Evolutionary conservation across 768 basidiomycete genomes (phyloP), one percentile per base, ranked within the genome.

Genomic region (Lentinula aciculospora): DNA sequence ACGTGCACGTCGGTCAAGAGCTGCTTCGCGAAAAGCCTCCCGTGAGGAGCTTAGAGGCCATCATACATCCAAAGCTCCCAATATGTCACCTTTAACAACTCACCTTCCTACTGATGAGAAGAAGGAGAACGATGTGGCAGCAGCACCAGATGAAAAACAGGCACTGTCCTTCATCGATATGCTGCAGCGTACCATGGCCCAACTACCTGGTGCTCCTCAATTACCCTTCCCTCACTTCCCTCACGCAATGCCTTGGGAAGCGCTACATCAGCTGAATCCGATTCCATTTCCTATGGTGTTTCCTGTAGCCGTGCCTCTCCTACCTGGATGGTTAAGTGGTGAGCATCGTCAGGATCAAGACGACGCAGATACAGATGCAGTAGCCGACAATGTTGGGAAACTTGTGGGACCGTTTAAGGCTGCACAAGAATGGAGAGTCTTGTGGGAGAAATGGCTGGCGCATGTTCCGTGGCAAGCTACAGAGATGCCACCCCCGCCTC

Each of bases 361-460:
- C 31, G 72, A 67, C 27, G 72, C 72, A 42, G 69, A 65, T 8
- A 70, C 71, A 28, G 73, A 76, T 51, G 67, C 23, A 44, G 17
- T 12, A 21, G 42, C 59, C 28, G 67, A 71, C 21, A 70, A 73
- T 39, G 64, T 60, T 10, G 69, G 75, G 19, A 67, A 73, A 53
- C 73, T 77, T 28, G 69, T 74, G 42, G 75, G 73, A 45, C 77
- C 80, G 28, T 59, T 79, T 57, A 75, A 77, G 36, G 73, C 79
- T 23, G 75, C 82, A 13, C 83, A 86, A 64, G 88, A 90, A 61
- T 79, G 84, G 76, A 78, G 81, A 25, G 76, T 83, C 6, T 80
- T 80, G 27, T 89, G 87, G 86, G 90, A 92, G 73, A 89, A 86
- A 70, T 88, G 84, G 85, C 71, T 89, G 55, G 77, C 81, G 12